Percentiles rank a stretch among this genome's conserved stretches.
Conservation (phyloP, 179 eudicot species). For the Heliamphora pulchella region DNA sequence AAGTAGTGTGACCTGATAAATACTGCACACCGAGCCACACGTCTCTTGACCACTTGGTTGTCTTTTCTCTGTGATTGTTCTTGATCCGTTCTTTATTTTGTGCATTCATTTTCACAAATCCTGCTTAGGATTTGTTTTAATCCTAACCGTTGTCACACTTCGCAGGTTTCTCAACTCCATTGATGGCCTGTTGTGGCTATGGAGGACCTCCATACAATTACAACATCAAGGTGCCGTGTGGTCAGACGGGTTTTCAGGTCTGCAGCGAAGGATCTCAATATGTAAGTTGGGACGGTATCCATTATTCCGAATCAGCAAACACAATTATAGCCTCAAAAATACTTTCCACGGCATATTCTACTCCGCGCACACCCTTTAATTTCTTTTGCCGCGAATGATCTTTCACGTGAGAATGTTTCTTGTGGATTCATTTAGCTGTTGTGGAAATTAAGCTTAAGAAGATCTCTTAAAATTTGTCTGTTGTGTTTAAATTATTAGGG, state of each 20-base stretch:
- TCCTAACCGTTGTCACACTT: neutral
- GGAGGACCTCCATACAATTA: slow-evolving; percentile 94
- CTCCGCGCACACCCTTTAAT: slow-evolving; percentile 53
- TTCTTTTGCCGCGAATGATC: slow-evolving; percentile 53
- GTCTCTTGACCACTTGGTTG: too few relatives aligned
- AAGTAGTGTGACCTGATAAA: too few relatives aligned
- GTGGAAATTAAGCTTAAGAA: neutral
- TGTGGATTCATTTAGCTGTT: neutral
- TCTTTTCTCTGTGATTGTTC: too few relatives aligned
- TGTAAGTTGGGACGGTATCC: slow-evolving; percentile 85
- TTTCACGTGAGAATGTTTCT: neutral
- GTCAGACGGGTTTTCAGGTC: slow-evolving; percentile 47
- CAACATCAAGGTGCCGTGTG: slow-evolving; percentile 52
- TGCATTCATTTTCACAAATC: too few relatives aligned
- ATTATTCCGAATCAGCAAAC: slow-evolving; percentile 88
- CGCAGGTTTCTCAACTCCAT: slow-evolving; percentile 65
- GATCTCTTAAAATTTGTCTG: neutral
- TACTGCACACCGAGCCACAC: too few relatives aligned
- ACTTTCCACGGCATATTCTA: slow-evolving; percentile 56
- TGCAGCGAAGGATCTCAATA: slow-evolving; percentile 47
- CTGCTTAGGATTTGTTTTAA: too few relatives aligned
- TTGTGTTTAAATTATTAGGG: neutral
- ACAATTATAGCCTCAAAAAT: slow-evolving; percentile 54
- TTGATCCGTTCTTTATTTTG: too few relatives aligned
- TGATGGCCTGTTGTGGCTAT: slow-evolving; percentile 82